Evolutionary conservation across 139 green algal genomes (phyloP).

Genomic region (Astrephomene gubernaculifera): DNA sequence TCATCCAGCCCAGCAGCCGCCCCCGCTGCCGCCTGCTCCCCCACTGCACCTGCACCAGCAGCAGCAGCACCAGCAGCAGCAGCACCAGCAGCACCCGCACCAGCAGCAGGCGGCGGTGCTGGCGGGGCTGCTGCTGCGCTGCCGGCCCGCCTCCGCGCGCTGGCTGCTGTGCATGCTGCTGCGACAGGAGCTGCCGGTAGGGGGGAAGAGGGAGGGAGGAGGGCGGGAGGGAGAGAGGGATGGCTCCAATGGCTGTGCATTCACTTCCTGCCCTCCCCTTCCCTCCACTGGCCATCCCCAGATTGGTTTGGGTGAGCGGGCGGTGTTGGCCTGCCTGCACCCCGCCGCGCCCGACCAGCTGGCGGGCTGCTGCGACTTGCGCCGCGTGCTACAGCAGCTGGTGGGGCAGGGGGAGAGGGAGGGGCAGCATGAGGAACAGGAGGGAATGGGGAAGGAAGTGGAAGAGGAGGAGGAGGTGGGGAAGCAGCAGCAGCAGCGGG

Average conservation of each 20-base stretch:
- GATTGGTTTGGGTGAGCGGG: conserved; percentile 69
- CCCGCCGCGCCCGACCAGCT: conserved; percentile 64
- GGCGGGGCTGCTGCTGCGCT: neutral
- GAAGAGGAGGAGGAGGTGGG: too few relatives aligned
- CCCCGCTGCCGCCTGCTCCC: too few relatives aligned
- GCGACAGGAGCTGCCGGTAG: neutral
- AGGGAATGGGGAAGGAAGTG: too few relatives aligned
- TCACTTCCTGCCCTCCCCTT: neutral
- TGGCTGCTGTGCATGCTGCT: neutral
- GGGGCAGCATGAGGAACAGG: too few relatives aligned
- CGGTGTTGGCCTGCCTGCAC: conserved; percentile 77
- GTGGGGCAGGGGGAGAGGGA: too few relatives aligned
- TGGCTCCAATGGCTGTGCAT: neutral
- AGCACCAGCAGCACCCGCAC: neutral
- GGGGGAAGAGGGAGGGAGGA: neutral
- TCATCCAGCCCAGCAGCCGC: too few relatives aligned
- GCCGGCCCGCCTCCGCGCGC: neutral
- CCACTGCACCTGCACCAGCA: too few relatives aligned
- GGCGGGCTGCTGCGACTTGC: neutral
- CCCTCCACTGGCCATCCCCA: conserved; percentile 26
- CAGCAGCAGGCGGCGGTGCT: neutral
- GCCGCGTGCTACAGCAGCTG: conserved; percentile 41
- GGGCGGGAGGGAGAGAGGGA: neutral
- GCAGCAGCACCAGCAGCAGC: too few relatives aligned
- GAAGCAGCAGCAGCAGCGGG: too few relatives aligned